Conservation (phyloP, 1,139 yeast species). For the Yamadazyma sp. region DNA sequence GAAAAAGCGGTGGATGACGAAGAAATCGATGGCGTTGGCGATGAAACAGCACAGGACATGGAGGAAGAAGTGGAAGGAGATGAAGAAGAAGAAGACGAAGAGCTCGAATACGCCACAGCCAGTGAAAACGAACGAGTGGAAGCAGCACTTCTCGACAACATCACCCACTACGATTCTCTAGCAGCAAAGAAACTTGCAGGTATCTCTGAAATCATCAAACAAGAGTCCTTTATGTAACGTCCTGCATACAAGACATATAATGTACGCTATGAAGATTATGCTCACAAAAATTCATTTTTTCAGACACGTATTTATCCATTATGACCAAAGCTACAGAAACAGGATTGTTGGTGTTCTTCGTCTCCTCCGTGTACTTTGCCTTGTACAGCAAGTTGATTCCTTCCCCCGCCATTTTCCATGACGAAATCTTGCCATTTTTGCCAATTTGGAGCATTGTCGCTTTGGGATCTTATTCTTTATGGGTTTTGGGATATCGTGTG, state of each 20-base stretch:
- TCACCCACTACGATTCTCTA: constrained; percentile 32
- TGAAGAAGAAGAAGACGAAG: not conserved
- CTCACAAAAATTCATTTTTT: constrained; percentile 1
- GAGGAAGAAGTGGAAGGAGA: constrained; percentile 18
- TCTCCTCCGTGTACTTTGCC: constrained; percentile 55
- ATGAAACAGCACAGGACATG: constrained; percentile 17
- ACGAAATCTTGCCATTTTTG: constrained; percentile 60
- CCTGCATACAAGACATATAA: no score
- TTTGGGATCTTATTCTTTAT: constrained; percentile 73
- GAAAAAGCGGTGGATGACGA: constrained; percentile 28
- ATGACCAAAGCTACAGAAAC: constrained; percentile 78
- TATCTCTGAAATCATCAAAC: constrained; percentile 50
- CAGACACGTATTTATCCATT: constrained; percentile 4
- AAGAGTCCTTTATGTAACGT: constrained; percentile 27
- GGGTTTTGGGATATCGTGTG: constrained; percentile 70
- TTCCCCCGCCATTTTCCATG: constrained; percentile 45
- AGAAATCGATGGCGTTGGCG: constrained; percentile 14
- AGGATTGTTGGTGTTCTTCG: constrained; percentile 43
- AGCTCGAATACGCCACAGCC: constrained; percentile 1
- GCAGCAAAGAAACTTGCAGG: constrained; percentile 37
- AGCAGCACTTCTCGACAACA: constrained; percentile 26
- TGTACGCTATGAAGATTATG: not conserved
- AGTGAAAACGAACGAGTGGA: constrained; percentile 20
- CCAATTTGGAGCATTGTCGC: constrained; percentile 75
- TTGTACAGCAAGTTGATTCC: constrained; percentile 58